Base-by-base conservation (phyloP, 2,329 filamentous ascomycete species). In the Colletotrichum spaethianum region DNA sequence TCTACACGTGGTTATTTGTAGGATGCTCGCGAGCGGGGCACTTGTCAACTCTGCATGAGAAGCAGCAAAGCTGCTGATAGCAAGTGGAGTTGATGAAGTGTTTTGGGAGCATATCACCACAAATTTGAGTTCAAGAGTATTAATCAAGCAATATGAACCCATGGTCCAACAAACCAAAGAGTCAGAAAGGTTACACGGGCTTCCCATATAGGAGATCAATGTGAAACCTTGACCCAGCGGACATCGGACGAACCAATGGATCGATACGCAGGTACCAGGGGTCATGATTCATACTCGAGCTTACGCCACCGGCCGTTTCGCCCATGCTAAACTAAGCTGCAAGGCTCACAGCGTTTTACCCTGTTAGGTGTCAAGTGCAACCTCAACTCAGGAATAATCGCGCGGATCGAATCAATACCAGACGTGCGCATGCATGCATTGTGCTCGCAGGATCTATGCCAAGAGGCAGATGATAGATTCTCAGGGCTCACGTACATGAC, bases 221-320 rank as follows among this genome's bases (percentile, higher is more conserved):
- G 20, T 72, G 59, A 72, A 72, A 72, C 65, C 53, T 28, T 11
- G 52, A 40, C 46, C 44, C 52, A 55, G 38, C 31, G 38, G 59
- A 64, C 53, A 72, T 72, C 65, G 31, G 69, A 72, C 46, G 69
- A 69, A 72, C 69, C 65, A 69, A 69, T 64, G 52, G 59, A 60
- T 3, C 65, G n/a, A 40, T 44, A 36, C 14, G 60, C 65, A 38
- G 40, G n/a, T 18, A 16, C 65, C 59, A 72, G 65, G 69, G 68
- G 52, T 61, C 65, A 72, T 72, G 70, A 72, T 69, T 72, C 70
- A 72, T 42, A 42, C 52, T n/a, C 38, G 9, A n/a, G 28, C 40
- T 46, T 53, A 23, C 52, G 26, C 59, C 20, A 31, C 65, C 65
- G 31, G 26, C 9, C 36, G 28, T 40, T 18, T 60, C 53, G 59